Conservation (phyloP, 345 rosid genomes). For the Crucihimalaya himalaica region DNA sequence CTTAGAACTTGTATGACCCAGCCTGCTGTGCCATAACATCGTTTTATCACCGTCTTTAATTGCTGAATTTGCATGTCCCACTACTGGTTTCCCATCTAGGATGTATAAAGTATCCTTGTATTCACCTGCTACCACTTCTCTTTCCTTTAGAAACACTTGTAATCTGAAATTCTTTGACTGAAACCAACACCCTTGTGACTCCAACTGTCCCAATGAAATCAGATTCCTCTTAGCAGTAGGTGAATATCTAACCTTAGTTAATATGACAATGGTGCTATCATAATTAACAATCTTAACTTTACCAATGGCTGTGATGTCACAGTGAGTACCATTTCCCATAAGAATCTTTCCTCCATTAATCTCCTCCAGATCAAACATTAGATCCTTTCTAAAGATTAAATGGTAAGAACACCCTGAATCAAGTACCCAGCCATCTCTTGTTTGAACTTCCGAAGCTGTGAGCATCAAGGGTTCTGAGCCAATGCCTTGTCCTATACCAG, state of each 20-base stretch:
- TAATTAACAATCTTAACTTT: background rate
- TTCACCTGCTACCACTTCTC: background rate
- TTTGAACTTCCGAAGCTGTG: background rate
- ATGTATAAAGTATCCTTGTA: background rate
- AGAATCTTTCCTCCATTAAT: background rate
- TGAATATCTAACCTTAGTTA: background rate
- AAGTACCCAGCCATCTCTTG: background rate
- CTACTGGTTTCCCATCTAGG: background rate
- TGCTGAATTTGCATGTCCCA: background rate
- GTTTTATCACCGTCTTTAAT: background rate
- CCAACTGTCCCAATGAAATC: background rate
- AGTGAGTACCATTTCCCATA: background rate
- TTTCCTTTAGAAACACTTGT: background rate
- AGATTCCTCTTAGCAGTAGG: background rate
- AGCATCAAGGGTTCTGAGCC: background rate
- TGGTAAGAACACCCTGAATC: slow-evolving; percentile 4
- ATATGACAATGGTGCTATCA: background rate
- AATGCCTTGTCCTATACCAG: background rate
- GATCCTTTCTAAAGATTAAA: background rate
- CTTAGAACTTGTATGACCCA: background rate
- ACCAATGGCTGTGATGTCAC: background rate
- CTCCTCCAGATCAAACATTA: background rate
- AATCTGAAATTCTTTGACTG: background rate
- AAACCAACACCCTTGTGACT: background rate
- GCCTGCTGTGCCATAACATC: background rate